Conservation (phyloP, 1,139 yeast species). For the Geotrichum bryndzae region DNA sequence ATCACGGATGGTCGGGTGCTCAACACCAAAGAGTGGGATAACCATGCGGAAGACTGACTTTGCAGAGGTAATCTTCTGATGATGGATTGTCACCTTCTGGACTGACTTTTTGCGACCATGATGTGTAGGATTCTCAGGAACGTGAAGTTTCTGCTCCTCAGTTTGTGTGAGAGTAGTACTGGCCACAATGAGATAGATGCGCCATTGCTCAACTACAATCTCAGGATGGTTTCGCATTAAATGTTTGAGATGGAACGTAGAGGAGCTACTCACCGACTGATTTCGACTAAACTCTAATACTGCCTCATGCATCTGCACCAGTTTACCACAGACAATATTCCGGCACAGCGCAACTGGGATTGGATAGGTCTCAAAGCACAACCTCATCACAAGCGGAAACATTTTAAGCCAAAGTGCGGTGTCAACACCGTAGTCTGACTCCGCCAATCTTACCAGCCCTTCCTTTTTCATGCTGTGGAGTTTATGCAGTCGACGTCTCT, state of each 20-base stretch:
- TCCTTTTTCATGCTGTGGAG: slow-evolving; percentile 56
- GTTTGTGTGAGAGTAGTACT: slow-evolving; percentile 89
- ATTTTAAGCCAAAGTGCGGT: slow-evolving; percentile 90
- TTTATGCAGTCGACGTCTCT: slow-evolving; percentile 62
- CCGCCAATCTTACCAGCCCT: slow-evolving; percentile 67
- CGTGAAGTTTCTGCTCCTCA: slow-evolving; percentile 69
- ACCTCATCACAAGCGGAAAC: slow-evolving; percentile 67
- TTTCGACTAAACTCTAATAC: slow-evolving; percentile 59
- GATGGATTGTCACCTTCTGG: slow-evolving; percentile 71
- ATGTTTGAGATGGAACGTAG: slow-evolving; percentile 26
- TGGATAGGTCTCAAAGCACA: slow-evolving; percentile 78
- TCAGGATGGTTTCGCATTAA: slow-evolving; percentile 54
- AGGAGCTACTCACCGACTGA: slow-evolving; percentile 21
- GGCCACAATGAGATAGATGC: slow-evolving; percentile 80
- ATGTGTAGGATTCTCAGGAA: slow-evolving; percentile 40
- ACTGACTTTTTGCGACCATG: slow-evolving; percentile 64
- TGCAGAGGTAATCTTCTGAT: slow-evolving; percentile 89
- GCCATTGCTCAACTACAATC: slow-evolving; percentile 78
- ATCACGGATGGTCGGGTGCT: slow-evolving; percentile 68
- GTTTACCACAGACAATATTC: slow-evolving; percentile 80
- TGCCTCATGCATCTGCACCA: slow-evolving; percentile 84
- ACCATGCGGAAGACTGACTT: slow-evolving; percentile 85
- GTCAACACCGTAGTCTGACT: slow-evolving; percentile 90
- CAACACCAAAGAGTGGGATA: slow-evolving; percentile 68
- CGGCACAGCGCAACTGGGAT: slow-evolving; percentile 92